These are phyloP conservation scores for Penicillium cataractarum DNA, from an alignment of 495 filamentous ascomycete genomes.

Conservation along the genomic window DNA sequence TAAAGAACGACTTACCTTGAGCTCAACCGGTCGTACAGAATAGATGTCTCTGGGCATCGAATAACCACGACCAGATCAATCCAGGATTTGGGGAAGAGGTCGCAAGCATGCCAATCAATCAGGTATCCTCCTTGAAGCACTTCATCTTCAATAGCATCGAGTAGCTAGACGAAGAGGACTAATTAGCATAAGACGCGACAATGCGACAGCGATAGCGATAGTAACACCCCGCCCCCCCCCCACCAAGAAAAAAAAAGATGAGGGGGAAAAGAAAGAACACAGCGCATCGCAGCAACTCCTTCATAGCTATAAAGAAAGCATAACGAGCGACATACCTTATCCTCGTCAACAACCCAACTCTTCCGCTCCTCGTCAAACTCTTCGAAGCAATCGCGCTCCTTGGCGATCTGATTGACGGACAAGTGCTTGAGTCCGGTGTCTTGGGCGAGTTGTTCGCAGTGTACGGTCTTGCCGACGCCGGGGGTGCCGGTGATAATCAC, in stretches of 20 bases:
- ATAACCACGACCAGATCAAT: constrained; percentile 95
- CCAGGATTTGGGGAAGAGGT: constrained; percentile 91
- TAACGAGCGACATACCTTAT: constrained; percentile 65
- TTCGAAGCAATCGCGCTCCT: constrained; percentile 79
- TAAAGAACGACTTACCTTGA: constrained; percentile 54
- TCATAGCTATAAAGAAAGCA: background rate
- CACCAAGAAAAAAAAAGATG: constrained; percentile 9
- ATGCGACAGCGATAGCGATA: background rate
- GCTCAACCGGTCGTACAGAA: constrained; percentile 83
- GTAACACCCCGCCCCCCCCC: constrained; percentile 7
- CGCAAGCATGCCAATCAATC: constrained; percentile 98
- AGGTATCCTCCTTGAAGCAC: constrained; percentile 80
- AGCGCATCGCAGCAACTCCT: background rate
- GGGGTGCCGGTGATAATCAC: constrained; percentile 95
- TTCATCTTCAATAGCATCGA: constrained; percentile 87
- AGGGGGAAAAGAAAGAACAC: constrained; percentile 11
- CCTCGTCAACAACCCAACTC: constrained; percentile 95
- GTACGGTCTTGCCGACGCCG: constrained; percentile 91
- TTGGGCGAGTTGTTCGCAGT: constrained; percentile 77
- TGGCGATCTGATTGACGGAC: constrained; percentile 87
- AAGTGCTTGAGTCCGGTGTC: constrained; percentile 78
- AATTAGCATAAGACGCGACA: background rate
- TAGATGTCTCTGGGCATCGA: constrained; percentile 68
- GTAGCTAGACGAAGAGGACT: constrained; percentile 54
- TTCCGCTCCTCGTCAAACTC: constrained; percentile 81